Evolutionary conservation across 2,329 filamentous ascomycete genomes (phyloP), one percentile per base, ranked within the genome.

Genomic region (Fusarium nisikadoi): DNA sequence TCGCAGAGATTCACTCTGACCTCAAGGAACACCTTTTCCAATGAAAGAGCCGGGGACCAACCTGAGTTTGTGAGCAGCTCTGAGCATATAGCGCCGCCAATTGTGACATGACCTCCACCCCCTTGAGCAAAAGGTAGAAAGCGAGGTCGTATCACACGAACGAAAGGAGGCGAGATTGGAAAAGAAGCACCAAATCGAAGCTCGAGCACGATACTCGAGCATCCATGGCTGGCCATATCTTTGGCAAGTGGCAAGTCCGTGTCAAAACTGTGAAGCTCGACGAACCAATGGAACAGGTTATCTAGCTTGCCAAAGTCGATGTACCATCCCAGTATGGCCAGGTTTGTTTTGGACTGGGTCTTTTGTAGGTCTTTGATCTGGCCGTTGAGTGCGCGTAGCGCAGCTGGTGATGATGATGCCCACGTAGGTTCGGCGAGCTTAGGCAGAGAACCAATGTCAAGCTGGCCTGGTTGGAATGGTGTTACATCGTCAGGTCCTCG

Each of bases 211-310:
- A 97, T 84, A 77, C 93, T 94, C 27, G 85, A 88, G 62, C 92
- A 74, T 0, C 84, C 85, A 2, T 83, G 85, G 5, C 79, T 75
- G 79, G 91, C 89, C 89, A 97, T 94, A 77, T 97, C 94, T 58
- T 87, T 78, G 0, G 92, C 91, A 2, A 98, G 84, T 2, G 92
- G 93, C 0, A 96, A 85, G 3, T 83, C 79, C 0, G 83, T 71
- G 29, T 94, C 91, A 76, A 97, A 97, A 46, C 91, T 93, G 79
- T 97, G 95, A 3, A 98, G 84, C 79, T 97, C 93, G 10, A 97
- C 90, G 65, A 97, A 94, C 94, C 94, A 97, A 77, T 97, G 94
- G 77, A 96, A 97, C 69, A 94, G 86, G 76, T 95, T 97, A 27
- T 84, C 87, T 41, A 95, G 84, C 54, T 89, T 87, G 10, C 84